phyloP scores from a whole-genome alignment of 116 monocot genomes.

The Cymodocea nodosa region DNA sequence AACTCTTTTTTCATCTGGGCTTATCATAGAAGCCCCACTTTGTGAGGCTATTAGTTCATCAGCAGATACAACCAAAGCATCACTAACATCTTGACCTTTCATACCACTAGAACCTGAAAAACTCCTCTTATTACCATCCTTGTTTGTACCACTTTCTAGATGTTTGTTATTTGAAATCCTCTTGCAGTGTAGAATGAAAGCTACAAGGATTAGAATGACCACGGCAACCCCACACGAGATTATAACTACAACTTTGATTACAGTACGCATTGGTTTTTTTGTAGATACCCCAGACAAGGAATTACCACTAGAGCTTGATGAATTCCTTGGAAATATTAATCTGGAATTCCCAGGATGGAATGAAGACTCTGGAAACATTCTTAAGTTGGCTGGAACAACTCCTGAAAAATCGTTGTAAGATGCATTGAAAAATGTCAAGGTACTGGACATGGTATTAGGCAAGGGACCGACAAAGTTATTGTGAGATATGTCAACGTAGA shows the following conservation, averaged over 20 bases:
- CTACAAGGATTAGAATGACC: conserved; percentile 44
- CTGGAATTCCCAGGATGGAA: conserved; percentile 91
- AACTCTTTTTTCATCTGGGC: conserved; percentile 41
- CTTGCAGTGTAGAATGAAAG: conserved; percentile 46
- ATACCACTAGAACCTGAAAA: conserved; percentile 12
- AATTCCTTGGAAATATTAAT: conserved; percentile 33
- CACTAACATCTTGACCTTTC: conserved; percentile 28
- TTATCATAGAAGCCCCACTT: conserved; percentile 34
- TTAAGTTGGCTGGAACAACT: conserved; percentile 60
- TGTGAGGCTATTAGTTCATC: conserved; percentile 52
- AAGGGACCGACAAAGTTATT: conserved; percentile 66
- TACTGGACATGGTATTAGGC: conserved; percentile 42
- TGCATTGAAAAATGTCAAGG: conserved; percentile 51
- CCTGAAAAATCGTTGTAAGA: conserved; percentile 96
- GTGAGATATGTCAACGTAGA: conserved; percentile 59
- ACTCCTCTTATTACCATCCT: conserved; percentile 22
- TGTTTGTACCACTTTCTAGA: conserved; percentile 36
- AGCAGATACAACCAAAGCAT: conserved; percentile 46
- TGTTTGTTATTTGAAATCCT: conserved; percentile 34
- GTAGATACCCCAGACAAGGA: conserved; percentile 10
- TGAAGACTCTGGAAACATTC: conserved; percentile 90
- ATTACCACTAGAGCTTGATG: conserved; percentile 19
- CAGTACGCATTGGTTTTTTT: conserved; percentile 26
- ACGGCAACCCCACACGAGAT: conserved; percentile 32
- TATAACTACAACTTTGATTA: conserved; percentile 44